Conservation (phyloP, 2,329 filamentous ascomycete species). For the Aspergillus ibericus region DNA sequence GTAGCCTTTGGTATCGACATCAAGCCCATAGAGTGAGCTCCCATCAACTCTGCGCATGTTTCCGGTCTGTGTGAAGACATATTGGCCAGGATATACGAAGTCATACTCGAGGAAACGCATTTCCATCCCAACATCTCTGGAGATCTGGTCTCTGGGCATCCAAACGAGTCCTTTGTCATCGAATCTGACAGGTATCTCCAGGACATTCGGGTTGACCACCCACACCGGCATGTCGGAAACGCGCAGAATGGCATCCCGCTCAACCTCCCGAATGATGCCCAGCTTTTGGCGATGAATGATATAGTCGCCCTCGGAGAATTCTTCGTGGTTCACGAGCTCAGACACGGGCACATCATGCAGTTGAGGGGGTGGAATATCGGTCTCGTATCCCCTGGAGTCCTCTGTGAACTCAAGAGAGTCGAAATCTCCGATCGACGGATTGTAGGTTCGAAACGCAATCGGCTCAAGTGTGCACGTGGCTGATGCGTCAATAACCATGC, state of each 20-base stretch:
- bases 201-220: slow-evolving; percentile 54
- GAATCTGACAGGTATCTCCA: slow-evolving; percentile 38
- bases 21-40: too few relatives aligned
- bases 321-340: slow-evolving; percentile 48
- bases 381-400: neutral
- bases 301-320: slow-evolving; percentile 52
- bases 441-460: slow-evolving; percentile 22
- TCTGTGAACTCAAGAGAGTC: slow-evolving; percentile 23
- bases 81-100: neutral
- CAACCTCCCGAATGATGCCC: slow-evolving; percentile 53
- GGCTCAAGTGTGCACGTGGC: slow-evolving; percentile 48
- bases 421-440: slow-evolving; percentile 25
- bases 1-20: slow-evolving; percentile 48
- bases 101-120: neutral
- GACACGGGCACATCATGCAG: slow-evolving; percentile 45
- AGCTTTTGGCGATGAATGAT: slow-evolving; percentile 59
- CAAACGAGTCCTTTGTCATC: slow-evolving; percentile 23
- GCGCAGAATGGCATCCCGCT: slow-evolving; percentile 52
- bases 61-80: neutral
- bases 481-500: slow-evolving; percentile 53
- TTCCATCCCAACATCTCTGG: too few relatives aligned
- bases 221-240: slow-evolving; percentile 48
- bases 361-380: slow-evolving; percentile 17
- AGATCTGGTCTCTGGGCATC: slow-evolving; percentile 9
- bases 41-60: neutral